Evolutionary conservation across 495 filamentous ascomycete species (phyloP).

Genomic region (Massariosphaeria phaeospora): DNA sequence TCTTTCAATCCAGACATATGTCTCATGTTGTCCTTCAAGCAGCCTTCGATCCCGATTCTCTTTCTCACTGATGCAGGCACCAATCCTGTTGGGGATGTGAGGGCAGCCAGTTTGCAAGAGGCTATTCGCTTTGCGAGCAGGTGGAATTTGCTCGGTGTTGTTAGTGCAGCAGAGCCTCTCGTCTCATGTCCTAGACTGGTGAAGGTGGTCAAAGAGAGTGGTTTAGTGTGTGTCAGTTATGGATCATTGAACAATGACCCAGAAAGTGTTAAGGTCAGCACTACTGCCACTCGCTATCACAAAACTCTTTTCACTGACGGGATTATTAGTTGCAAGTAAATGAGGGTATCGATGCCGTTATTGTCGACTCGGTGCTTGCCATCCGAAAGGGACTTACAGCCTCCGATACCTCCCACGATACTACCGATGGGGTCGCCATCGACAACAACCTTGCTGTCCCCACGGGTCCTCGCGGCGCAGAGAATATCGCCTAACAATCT

Average conservation of each 20-base stretch:
- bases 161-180: constrained; percentile 75
- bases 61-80: constrained; percentile 89
- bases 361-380: constrained; percentile 85
- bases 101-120: constrained; percentile 90
- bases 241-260: constrained; percentile 83
- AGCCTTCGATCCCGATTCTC: constrained; percentile 87
- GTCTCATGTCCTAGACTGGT: constrained; percentile 86
- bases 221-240: constrained; percentile 94
- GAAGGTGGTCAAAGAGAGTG: constrained; percentile 90
- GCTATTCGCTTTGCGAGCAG: constrained; percentile 87
- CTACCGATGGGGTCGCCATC: neutral
- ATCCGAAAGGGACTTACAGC: constrained; percentile 68
- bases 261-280: constrained; percentile 69
- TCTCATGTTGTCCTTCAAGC: constrained; percentile 89
- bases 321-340: constrained; percentile 84
- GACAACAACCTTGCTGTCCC: neutral
- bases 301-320: no score
- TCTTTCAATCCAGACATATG: constrained; percentile 97
- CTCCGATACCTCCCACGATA: neutral
- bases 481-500: no score
- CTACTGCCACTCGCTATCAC: constrained; percentile 32
- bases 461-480: neutral
- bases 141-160: constrained; percentile 93
- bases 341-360: constrained; percentile 94
- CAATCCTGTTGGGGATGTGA: constrained; percentile 71